Evolutionary conservation across 352 stramenopile genomes (phyloP), one percentile per base, ranked within the genome.

Genomic region (Elongisporangium senticosum): DNA sequence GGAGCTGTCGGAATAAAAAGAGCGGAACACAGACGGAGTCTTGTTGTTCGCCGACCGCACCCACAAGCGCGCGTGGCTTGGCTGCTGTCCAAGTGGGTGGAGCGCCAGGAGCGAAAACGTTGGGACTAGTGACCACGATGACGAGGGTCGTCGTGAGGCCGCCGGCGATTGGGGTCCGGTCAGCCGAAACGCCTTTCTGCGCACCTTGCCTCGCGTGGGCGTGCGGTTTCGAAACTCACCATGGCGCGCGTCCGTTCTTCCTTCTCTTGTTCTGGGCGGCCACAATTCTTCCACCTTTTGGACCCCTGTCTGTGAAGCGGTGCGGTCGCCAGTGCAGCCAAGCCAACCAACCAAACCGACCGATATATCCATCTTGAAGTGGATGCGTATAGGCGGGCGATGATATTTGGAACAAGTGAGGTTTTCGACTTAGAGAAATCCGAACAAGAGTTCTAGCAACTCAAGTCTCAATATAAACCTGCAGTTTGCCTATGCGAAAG

Each of bases 191-290:
- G 33, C 33, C 33, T 43, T 43, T 43, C 33, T 43, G 33, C 33
- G 51, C 22, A 37, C 22, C 17, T 33, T 2, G 24, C n/a, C 23
- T 24, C 15, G 23, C 51, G 51, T 37, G 51, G 17, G 14, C 22
- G 24, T 26, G 52, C 28, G 10, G 52, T 57, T 57, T 49, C 52
- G 52, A 57, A 57, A 57, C 52, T 15, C 26, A 21, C 48, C 48
- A 1, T 15, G 8, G 48, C 48, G n/a, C 21, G 26, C 33, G 33
- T 43, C 33, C 33, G 33, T 43, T 43, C 33, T 43, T 43, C 33
- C 33, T 43, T 43, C 33, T 43, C 33, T 43, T 43, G 33, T 43
- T 43, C 33, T 43, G 33, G 33, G 33, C 33, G 33, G 33, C 33
- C 33, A 43, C 33, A 43, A 43, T 17, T 17, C 33, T 43, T 43